phyloP scores from a whole-genome alignment of 192 early-diverging fungal genomes.

The Mortierella alpina region DNA sequence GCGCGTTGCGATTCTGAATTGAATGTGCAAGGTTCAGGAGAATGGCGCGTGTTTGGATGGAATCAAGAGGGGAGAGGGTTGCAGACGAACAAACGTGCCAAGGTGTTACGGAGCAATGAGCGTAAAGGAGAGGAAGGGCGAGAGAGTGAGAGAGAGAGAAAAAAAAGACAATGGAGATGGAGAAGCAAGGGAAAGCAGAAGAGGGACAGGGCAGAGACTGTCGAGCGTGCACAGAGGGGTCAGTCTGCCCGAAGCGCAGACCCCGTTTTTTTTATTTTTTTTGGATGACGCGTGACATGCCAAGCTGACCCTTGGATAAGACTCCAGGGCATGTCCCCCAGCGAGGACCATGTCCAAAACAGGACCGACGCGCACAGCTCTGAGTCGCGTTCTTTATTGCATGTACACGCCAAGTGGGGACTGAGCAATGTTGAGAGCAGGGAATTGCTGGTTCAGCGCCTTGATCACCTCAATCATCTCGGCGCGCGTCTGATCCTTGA shows the following conservation, averaged over 20 bases:
- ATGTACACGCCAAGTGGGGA: slow-evolving; percentile 48
- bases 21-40: no score
- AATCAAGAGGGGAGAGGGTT: no score
- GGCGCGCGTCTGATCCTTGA: slow-evolving; percentile 54
- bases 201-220: neutral
- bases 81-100: no score
- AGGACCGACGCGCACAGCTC: no score
- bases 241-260: neutral
- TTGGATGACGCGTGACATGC: slow-evolving; percentile 11
- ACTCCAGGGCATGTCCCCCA: neutral
- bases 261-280: neutral
- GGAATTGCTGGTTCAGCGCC: slow-evolving; percentile 54
- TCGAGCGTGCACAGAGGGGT: no score
- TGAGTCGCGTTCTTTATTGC: neutral
- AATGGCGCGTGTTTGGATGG: no score
- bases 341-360: neutral
- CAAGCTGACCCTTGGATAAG: neutral
- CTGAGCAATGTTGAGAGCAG: slow-evolving; percentile 31
- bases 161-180: neutral
- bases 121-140: neutral
- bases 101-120: neutral
- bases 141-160: no score
- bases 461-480: slow-evolving; percentile 64
- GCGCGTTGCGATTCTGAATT: no score
- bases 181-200: neutral